Evolutionary conservation across 2,329 filamentous ascomycete species (phyloP).

Genomic region (Fusarium dlaminii): DNA sequence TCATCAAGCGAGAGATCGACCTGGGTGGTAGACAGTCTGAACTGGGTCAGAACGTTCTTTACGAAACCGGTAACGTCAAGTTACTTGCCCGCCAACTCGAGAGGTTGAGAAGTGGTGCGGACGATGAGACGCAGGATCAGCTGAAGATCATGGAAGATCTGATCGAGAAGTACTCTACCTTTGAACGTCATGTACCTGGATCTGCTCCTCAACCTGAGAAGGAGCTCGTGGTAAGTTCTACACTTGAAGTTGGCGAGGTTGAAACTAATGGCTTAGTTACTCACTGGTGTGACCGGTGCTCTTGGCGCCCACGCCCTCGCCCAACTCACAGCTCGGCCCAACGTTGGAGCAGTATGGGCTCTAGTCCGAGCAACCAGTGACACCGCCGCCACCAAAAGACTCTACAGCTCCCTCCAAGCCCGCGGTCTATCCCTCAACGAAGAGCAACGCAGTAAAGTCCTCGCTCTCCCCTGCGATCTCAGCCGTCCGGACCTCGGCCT

Average conservation of each 20-base stretch:
- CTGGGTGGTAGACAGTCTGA: slow-evolving; percentile 51
- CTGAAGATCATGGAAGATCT: slow-evolving; percentile 47
- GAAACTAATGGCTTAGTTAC: slow-evolving; percentile 43
- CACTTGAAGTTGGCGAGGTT: rapidly evolving
- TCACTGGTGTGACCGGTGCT: slow-evolving; percentile 71
- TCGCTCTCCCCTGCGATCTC: slow-evolving; percentile 33
- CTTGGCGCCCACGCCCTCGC: slow-evolving; percentile 68
- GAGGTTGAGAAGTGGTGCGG: slow-evolving; percentile 33
- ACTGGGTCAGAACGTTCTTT: slow-evolving; percentile 66
- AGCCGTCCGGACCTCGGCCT: slow-evolving; percentile 32
- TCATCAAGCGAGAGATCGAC: slow-evolving; percentile 61
- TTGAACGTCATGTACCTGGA: slow-evolving; percentile 40
- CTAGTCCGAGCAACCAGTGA: slow-evolving; percentile 29
- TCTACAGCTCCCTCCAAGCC: slow-evolving; percentile 14
- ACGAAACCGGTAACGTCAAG: slow-evolving; percentile 56
- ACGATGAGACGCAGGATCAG: slow-evolving; percentile 32
- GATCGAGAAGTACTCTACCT: slow-evolving; percentile 51
- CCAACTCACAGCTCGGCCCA: slow-evolving; percentile 65
- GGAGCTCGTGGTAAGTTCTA: slow-evolving; percentile 45
- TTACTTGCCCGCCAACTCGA: slow-evolving; percentile 35
- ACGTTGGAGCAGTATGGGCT: slow-evolving; percentile 61
- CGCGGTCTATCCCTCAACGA: slow-evolving; percentile 10
- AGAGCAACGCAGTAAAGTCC: slow-evolving; percentile 39
- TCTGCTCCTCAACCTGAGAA: slow-evolving; percentile 36
- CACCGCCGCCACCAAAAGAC: slow-evolving; percentile 2